These are phyloP conservation scores for Metschnikowia dekortorum DNA, from an alignment of 805 yeast species.

Conservation along the genomic window DNA sequence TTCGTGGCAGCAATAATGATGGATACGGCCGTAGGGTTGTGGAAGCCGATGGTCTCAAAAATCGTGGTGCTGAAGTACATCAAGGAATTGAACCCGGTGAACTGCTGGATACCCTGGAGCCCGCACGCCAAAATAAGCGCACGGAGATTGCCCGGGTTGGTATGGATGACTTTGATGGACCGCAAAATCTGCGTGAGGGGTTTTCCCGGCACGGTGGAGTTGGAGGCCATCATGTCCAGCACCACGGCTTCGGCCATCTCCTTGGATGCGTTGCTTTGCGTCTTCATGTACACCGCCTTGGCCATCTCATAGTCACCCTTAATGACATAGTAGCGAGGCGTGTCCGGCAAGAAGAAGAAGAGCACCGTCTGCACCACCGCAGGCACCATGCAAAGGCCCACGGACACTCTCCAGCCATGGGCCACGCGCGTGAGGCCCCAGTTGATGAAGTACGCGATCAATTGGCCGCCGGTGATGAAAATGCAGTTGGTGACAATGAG, in stretches of 20 bases:
- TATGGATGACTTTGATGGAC: slow-evolving; percentile 60
- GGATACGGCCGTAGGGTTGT: slow-evolving; percentile 90
- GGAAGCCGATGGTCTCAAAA: slow-evolving; percentile 85
- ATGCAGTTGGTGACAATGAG: slow-evolving; percentile 83
- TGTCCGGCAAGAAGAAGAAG: slow-evolving; percentile 87
- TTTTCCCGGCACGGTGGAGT: slow-evolving; percentile 40
- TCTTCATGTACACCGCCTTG: slow-evolving; percentile 54
- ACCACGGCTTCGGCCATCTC: slow-evolving; percentile 64
- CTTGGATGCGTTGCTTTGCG: slow-evolving; percentile 61
- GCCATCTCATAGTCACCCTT: slow-evolving; percentile 65
- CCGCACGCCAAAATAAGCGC: slow-evolving; percentile 91
- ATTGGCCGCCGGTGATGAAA: slow-evolving; percentile 92
- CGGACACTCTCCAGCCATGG: slow-evolving; percentile 91
- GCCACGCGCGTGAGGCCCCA: slow-evolving; percentile 71
- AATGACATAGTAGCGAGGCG: slow-evolving; percentile 86
- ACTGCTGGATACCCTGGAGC: slow-evolving; percentile 93
- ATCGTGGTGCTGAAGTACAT: slow-evolving; percentile 94
- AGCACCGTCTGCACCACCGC: slow-evolving; percentile 71
- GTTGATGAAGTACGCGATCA: slow-evolving; percentile 90
- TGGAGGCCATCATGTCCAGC: slow-evolving; percentile 52
- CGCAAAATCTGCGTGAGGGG: slow-evolving; percentile 51
- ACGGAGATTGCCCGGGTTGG: slow-evolving; percentile 74
- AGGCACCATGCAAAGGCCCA: slow-evolving; percentile 87
- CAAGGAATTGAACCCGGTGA: slow-evolving; percentile 92
- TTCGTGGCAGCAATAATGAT: slow-evolving; percentile 92